These are phyloP conservation scores for Termitomyces heimii DNA, from an alignment of 768 basidiomycete species.

Conservation along the genomic window DNA sequence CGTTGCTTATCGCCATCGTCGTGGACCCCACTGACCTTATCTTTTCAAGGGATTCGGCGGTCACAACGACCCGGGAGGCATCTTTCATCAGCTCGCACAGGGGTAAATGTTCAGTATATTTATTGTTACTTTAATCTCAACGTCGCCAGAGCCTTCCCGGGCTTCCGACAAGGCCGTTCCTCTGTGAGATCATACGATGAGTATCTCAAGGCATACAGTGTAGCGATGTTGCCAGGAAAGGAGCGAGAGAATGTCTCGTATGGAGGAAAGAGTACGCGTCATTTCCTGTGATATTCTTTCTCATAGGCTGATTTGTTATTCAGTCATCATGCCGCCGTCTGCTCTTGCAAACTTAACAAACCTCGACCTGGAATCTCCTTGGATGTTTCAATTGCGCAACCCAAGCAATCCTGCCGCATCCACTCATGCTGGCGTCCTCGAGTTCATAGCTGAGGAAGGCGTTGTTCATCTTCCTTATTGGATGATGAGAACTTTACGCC, in stretches of 20 bases:
- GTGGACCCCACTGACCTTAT: constrained; percentile 2
- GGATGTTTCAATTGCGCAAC: constrained; percentile 96
- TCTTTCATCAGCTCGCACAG: constrained; percentile 66
- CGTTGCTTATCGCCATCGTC: constrained; percentile 12
- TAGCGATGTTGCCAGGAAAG: constrained; percentile 85
- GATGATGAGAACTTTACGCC: constrained; percentile 97
- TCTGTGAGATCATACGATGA: constrained; percentile 81
- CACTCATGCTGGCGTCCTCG: constrained; percentile 95
- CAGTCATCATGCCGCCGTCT: constrained; percentile 97
- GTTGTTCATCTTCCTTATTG: constrained; percentile 93
- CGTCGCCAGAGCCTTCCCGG: constrained; percentile 45
- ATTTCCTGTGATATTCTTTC: constrained; percentile 1
- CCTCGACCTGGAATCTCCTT: constrained; percentile 85
- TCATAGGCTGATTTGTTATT: constrained; percentile 4
- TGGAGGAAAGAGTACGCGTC: constrained; percentile 84
- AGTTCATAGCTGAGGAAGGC: constrained; percentile 98
- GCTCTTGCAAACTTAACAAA: constrained; percentile 83
- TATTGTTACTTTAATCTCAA: not conserved
- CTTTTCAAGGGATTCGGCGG: constrained; percentile 30
- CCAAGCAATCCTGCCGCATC: constrained; percentile 77
- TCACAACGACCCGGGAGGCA: constrained; percentile 47
- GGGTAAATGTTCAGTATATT: constrained; percentile 23
- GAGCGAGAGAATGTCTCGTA: constrained; percentile 91
- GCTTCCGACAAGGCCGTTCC: constrained; percentile 38
- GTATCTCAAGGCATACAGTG: constrained; percentile 91